Base-by-base conservation (phyloP, 2,329 filamentous ascomycete genomes). In the Rugonectria rugulosa region DNA sequence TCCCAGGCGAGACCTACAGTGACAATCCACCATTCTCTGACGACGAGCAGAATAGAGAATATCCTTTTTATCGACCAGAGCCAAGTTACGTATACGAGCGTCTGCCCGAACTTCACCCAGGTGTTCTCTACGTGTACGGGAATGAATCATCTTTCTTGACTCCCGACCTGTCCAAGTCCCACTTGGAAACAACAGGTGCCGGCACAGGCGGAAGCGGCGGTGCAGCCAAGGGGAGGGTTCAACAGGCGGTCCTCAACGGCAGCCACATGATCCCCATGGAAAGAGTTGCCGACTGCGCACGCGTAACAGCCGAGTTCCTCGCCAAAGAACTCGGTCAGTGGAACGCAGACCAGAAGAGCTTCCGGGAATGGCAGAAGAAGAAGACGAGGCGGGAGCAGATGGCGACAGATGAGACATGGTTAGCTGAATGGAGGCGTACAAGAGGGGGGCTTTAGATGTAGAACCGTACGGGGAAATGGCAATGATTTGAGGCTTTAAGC, bases 51-150 rank as follows among this genome's bases (percentile, higher is more conserved):
- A 29, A 38, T 6, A n/a, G n/a, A n/a, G 31, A n/a, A 23, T 52
- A 44, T 12, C 29, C 31, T 4, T 44, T 52, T 31, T 52, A 52
- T n/a, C 48, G 48, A 3, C 12, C 48, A 4, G 48, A 52, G n/a
- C 11, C 40, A 15, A n/a, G 20, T 6, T 23, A 45, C 2, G 32
- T 45, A n/a, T 45, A 44, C 23, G n/a, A 17, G 8, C 14, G 40
- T 20, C 32, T 52, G 8, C 40, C 20, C 12, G 40, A 52, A 12
- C 23, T 52, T 2, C 40, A 40, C 6, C 48, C 48, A 5, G 45
- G 48, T 36, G 40, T 52, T 10, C 31, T 44, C 8, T 52, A 52
- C 21, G 19, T 52, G n/a, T 52, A 44, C 12, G 48, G 48, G 2
- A 31, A 12, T 3, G n/a, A 37, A 11, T 44, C 40, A 7, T 29